Base-by-base conservation (phyloP, 441 rosid genomes). In the Geranium incanum region DNA sequence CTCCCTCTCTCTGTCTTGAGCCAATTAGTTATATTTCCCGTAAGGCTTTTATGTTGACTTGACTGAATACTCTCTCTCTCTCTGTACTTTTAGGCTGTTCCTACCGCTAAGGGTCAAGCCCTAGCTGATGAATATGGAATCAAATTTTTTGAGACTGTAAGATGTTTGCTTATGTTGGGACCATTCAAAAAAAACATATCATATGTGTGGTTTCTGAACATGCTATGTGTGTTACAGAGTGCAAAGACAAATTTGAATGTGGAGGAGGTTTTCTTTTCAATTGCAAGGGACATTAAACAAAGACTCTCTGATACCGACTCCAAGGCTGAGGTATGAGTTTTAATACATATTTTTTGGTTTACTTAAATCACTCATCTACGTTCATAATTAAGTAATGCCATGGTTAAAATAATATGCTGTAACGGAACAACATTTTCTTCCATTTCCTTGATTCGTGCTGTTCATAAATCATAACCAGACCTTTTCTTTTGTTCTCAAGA, bases 51-150 rank as follows among this genome's bases (percentile, higher is more conserved):
- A 3, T 8, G 33, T 19, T 23, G 33, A 6, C 37, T 37, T 21
- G 33, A 63, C 38, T 7, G 4, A 33, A 4, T 19, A 21, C 36
- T 28, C 33, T 28, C 3, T 28, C 33, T 28, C 3, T 63, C 67
- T 63, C 64, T 67, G 38, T 41, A 13, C 12, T 16, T 69, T 33
- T 69, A 90, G 95, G 95, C 93, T 74, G 92, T 90, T 68, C 96
- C 95, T 60, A 90, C 87, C 68, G 72, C 96, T 8, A 90, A 81
- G 87, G 97, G 96, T 66, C 97, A 90, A 79, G 97, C 96, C 67
- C 90, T 92, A 50, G 97, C 97, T 43, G 97, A 92, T 79, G 97
- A 90, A 78, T 90, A 90, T 70, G 97, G 96, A 60, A 92, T 92
- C 84, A 87, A 87, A 79, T 90, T 92, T 74, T 92, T 87, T 70